A percentile compares a stretch with the other conserved stretches of the same genome.
Conservation (phyloP, 1,284 basidiomycete species). For the Ustilago loliicola region DNA sequence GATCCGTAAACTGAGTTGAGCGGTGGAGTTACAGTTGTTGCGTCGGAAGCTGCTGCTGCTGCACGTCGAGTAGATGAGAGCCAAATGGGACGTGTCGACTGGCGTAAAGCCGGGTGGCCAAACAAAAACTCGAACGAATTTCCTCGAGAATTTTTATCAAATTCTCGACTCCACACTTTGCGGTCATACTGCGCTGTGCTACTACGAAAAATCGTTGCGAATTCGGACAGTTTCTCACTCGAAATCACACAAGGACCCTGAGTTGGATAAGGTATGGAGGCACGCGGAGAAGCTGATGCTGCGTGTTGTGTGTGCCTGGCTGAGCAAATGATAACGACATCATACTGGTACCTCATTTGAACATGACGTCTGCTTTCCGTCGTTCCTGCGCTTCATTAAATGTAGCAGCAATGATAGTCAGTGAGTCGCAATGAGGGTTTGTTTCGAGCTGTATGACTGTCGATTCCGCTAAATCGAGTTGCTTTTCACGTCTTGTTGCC, state of each 20-base stretch:
- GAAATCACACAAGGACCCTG: slow-evolving; percentile 13
- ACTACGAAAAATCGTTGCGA: background rate
- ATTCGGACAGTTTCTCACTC: background rate
- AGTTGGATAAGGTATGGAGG: background rate
- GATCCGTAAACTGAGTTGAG: slow-evolving; percentile 1
- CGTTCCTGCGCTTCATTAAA: background rate
- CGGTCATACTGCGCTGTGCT: background rate
- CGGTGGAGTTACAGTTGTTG: slow-evolving; percentile 16
- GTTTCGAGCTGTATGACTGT: too few relatives aligned
- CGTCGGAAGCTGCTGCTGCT: slow-evolving; percentile 31
- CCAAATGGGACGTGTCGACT: background rate
- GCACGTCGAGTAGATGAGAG: slow-evolving; percentile 34
- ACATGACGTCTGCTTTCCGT: background rate
- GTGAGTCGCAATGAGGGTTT: too few relatives aligned
- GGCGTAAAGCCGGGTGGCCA: slow-evolving; percentile 13
- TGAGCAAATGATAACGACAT: slow-evolving; percentile 3
- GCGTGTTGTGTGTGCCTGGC: background rate
- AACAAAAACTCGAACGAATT: slow-evolving; percentile 16
- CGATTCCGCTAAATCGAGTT: too few relatives aligned
- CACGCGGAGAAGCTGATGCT: background rate
- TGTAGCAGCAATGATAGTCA: too few relatives aligned
- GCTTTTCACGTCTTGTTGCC: too few relatives aligned
- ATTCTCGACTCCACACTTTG: slow-evolving; percentile 36
- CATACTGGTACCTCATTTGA: slow-evolving; percentile 1
- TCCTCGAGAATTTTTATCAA: slow-evolving; percentile 46